A percentile compares a stretch with the other conserved stretches of the same genome.
These are phyloP conservation scores for Acer yangbiense DNA, from an alignment of 345 rosid species.

Conservation along the genomic window DNA sequence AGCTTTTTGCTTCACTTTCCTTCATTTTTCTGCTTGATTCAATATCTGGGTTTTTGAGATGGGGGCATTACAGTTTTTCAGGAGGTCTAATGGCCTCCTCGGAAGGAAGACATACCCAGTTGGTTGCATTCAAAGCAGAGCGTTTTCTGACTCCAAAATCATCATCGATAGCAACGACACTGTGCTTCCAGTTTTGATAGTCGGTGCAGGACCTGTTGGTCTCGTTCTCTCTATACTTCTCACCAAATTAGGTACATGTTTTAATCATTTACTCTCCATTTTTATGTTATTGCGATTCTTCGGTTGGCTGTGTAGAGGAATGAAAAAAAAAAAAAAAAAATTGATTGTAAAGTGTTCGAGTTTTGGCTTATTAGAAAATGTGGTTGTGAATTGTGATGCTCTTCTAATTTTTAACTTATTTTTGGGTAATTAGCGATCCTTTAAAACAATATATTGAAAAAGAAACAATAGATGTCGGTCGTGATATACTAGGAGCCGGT, in stretches of 20 bases:
- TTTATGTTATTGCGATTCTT: background rate
- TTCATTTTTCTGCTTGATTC: too few relatives aligned
- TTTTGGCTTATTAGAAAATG: constrained; percentile 3
- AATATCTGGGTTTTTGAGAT: too few relatives aligned
- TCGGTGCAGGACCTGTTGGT: constrained; percentile 98
- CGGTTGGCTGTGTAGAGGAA: background rate
- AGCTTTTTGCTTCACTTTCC: too few relatives aligned
- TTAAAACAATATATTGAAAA: too few relatives aligned
- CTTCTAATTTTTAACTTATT: too few relatives aligned
- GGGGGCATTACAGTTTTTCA: too few relatives aligned
- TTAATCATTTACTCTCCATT: background rate
- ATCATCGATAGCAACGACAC: constrained; percentile 29
- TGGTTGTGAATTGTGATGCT: too few relatives aligned
- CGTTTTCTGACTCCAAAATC: constrained; percentile 29
- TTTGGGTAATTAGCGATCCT: too few relatives aligned
- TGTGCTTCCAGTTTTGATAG: constrained; percentile 79
- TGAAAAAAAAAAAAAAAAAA: background rate
- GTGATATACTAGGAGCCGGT: background rate
- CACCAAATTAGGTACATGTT: constrained; percentile 61
- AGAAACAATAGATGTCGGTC: background rate
- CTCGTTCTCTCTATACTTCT: constrained; percentile 85
- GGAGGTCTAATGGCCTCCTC: constrained; percentile 27
- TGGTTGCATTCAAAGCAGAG: constrained; percentile 35
- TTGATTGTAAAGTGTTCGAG: constrained; percentile 5
- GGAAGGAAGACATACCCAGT: constrained; percentile 34